These are phyloP conservation scores for Calonectria fujianensis DNA, from an alignment of 2,329 filamentous ascomycete species.

Conservation along the genomic window DNA sequence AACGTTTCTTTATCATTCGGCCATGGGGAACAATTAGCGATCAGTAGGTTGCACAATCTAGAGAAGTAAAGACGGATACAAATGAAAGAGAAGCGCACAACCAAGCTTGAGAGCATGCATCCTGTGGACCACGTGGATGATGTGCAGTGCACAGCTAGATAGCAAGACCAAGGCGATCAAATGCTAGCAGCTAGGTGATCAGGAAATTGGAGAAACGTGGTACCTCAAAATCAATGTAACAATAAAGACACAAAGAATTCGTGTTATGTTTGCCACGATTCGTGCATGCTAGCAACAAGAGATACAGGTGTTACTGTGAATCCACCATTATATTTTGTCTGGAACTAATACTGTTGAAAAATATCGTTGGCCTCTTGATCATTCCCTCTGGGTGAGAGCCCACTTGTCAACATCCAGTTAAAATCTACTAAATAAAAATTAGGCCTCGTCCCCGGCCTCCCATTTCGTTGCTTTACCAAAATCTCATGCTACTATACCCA, in stretches of 20 bases:
- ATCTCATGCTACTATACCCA: conserved; percentile 50
- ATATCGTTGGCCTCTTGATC: conserved; percentile 44
- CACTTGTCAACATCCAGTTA: conserved; percentile 40
- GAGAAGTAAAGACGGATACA: conserved; percentile 29
- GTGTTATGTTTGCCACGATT: conserved; percentile 30
- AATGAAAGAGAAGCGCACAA: conserved; percentile 19
- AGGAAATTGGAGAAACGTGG: neutral
- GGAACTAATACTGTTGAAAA: conserved; percentile 46
- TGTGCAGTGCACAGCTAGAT: neutral
- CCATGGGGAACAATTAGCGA: conserved; percentile 40
- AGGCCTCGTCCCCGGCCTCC: conserved; percentile 50
- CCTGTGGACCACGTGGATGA: conserved; percentile 33
- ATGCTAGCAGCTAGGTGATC: neutral
- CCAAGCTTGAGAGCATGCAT: conserved; percentile 32
- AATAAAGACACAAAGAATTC: conserved; percentile 36
- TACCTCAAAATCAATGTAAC: conserved; percentile 29
- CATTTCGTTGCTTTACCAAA: conserved; percentile 50
- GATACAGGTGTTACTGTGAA: conserved; percentile 25
- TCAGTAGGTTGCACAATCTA: conserved; percentile 35
- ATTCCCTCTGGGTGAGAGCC: conserved; percentile 36
- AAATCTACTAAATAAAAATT: conserved; percentile 52
- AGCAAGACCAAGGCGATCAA: neutral
- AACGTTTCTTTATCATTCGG: conserved; percentile 28
- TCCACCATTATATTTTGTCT: conserved; percentile 50
- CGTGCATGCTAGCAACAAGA: neutral